phyloP scores from a whole-genome alignment of 2,329 filamentous ascomycete species.

The Fusarium napiforme region DNA sequence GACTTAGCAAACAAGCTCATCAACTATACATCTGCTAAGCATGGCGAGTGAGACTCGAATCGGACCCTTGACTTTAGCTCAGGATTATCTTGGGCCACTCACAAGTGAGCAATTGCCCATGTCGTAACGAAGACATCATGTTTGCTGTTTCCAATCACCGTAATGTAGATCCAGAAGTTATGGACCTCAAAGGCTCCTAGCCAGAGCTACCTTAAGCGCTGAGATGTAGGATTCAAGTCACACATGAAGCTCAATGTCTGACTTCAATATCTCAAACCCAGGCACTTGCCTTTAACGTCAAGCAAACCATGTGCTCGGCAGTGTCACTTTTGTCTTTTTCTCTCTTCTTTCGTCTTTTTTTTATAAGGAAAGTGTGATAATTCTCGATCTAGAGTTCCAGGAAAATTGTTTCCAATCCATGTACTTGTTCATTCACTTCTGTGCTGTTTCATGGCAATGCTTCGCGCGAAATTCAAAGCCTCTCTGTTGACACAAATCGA shows the following conservation, averaged over 20 bases:
- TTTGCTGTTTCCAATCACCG: background rate
- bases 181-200: background rate
- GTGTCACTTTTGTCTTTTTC: too few relatives aligned
- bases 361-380: background rate
- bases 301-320: background rate
- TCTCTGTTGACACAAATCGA: background rate
- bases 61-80: conserved; percentile 2
- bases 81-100: conserved; percentile 13
- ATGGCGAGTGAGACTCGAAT: background rate
- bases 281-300: background rate
- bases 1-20: background rate
- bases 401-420: background rate
- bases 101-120: conserved; percentile 27
- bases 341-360: too few relatives aligned
- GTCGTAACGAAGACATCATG: background rate
- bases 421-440: background rate
- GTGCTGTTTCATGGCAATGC: background rate
- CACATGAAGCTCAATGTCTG: background rate
- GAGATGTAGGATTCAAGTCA: background rate
- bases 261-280: background rate
- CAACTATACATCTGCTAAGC: background rate
- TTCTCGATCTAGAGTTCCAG: background rate
- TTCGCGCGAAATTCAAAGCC: background rate
- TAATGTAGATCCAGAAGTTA: background rate
- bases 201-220: background rate